A percentile compares a stretch with the other conserved stretches of the same genome.
These are phyloP conservation scores for Westerdykella ornata DNA, from an alignment of 2,329 filamentous ascomycete genomes.

Conservation along the genomic window DNA sequence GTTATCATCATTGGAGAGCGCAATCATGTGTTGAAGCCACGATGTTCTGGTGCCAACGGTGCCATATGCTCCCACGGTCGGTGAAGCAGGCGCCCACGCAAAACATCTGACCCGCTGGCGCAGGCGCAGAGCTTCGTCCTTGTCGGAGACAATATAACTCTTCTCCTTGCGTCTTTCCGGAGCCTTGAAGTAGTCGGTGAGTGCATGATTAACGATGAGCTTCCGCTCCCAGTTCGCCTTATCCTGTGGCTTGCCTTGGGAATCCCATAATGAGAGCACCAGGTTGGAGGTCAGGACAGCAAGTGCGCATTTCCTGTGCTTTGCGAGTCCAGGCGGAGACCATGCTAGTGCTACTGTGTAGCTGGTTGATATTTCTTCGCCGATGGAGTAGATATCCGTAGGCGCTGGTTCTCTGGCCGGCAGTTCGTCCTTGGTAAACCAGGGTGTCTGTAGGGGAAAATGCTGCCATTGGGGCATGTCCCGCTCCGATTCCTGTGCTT, in stretches of 20 bases:
- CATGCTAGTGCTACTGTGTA: constrained; percentile 47
- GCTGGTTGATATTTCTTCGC: constrained; percentile 53
- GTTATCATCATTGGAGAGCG: constrained; percentile 39
- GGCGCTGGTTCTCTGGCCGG: constrained; percentile 42
- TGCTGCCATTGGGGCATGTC: constrained; percentile 33
- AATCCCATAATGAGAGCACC: constrained; percentile 51
- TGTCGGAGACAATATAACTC: constrained; percentile 9
- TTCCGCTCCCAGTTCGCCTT: constrained; percentile 47
- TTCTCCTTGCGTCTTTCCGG: constrained; percentile 10
- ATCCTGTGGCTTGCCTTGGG: constrained; percentile 38
- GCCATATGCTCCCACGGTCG: constrained; percentile 5
- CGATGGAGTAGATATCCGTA: constrained; percentile 48
- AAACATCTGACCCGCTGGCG: constrained; percentile 39
- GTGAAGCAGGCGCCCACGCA: constrained; percentile 35
- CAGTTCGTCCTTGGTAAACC: constrained; percentile 48
- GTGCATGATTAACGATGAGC: constrained; percentile 47
- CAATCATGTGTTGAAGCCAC: constrained; percentile 31
- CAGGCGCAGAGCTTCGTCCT: constrained; percentile 33
- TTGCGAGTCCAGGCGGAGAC: constrained; percentile 52
- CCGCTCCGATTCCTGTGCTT: constrained; percentile 22
- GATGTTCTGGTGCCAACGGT: constrained; percentile 22
- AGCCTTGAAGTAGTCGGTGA: constrained; percentile 37
- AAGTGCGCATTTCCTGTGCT: constrained; percentile 49
- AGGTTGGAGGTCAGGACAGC: constrained; percentile 53
- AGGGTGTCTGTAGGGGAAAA: constrained; percentile 43